These are phyloP conservation scores for Euphorbia lathyris DNA, from an alignment of 345 rosid species.

Conservation along the genomic window DNA sequence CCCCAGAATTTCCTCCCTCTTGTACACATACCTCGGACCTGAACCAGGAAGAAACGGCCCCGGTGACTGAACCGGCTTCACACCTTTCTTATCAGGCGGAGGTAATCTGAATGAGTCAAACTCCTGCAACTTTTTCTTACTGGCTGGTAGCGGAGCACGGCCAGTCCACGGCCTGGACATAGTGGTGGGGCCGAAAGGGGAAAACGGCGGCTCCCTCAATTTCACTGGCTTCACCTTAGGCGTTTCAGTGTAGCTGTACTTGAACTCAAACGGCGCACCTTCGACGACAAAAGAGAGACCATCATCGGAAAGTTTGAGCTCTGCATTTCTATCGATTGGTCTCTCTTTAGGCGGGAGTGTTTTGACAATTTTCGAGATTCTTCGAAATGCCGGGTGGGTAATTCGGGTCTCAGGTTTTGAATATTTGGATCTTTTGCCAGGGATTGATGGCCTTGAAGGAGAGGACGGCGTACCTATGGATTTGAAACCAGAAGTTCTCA, in stretches of 20 bases:
- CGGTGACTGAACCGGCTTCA: slow-evolving; percentile 84
- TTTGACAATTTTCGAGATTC: slow-evolving; percentile 23
- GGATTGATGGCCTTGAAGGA: slow-evolving; percentile 72
- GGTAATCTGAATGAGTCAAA: slow-evolving; percentile 85
- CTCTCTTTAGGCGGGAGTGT: not conserved
- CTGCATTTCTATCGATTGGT: slow-evolving; percentile 16
- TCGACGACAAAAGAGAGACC: slow-evolving; percentile 71
- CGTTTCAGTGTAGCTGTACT: slow-evolving; percentile 92
- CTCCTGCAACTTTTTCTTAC: slow-evolving; percentile 74
- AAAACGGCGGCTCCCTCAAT: slow-evolving; percentile 70
- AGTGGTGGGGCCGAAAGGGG: slow-evolving; percentile 85
- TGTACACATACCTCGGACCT: slow-evolving; percentile 68
- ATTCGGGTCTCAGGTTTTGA: slow-evolving; percentile 46
- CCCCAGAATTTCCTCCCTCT: slow-evolving; percentile 79
- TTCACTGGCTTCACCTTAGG: slow-evolving; percentile 75
- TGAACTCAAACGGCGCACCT: slow-evolving; percentile 92
- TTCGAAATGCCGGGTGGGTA: slow-evolving; percentile 45
- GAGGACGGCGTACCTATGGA: slow-evolving; percentile 73
- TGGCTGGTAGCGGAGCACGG: slow-evolving; percentile 67
- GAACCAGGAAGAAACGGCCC: slow-evolving; percentile 74
- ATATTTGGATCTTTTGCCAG: slow-evolving; percentile 75
- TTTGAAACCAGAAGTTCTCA: slow-evolving; percentile 36
- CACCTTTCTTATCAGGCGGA: slow-evolving; percentile 75
- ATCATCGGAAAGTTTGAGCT: slow-evolving; percentile 44
- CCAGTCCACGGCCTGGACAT: slow-evolving; percentile 97